A percentile compares a stretch with the other conserved stretches of the same genome.
These are phyloP conservation scores for Chytriomyces sp. DNA, from an alignment of 192 early-diverging fungal genomes.

Conservation along the genomic window DNA sequence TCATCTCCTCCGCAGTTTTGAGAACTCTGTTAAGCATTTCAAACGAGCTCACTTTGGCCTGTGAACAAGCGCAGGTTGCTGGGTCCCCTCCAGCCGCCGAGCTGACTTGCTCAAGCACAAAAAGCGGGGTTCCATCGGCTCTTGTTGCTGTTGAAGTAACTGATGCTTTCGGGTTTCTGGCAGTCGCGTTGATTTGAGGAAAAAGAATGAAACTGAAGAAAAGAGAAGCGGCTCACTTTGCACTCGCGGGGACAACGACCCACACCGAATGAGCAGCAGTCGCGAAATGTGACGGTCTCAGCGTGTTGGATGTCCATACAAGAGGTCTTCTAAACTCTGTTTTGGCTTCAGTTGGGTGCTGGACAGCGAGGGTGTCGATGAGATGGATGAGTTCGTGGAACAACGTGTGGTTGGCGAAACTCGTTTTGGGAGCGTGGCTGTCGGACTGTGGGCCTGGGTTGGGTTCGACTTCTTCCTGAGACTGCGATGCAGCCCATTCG, in stretches of 20 bases:
- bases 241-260: conserved; percentile 7
- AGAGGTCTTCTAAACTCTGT: conserved; percentile 58
- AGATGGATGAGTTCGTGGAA: conserved; percentile 55
- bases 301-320: conserved; percentile 41
- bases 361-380: conserved; percentile 51
- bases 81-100: conserved; percentile 17
- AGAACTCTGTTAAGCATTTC: conserved; percentile 51
- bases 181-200: neutral
- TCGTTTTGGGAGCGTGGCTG: neutral
- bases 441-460: neutral
- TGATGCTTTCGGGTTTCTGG: conserved; percentile 40
- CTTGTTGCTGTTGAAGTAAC: conserved; percentile 42
- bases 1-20: conserved; percentile 52
- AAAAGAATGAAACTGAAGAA: neutral
- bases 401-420: conserved; percentile 3
- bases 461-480: neutral
- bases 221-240: conserved; percentile 40
- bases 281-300: conserved; percentile 45
- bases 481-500: conserved; percentile 25
- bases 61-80: conserved; percentile 20
- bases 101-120: conserved; percentile 43
- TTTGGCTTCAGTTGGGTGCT: conserved; percentile 50
- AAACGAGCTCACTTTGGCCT: conserved; percentile 47
- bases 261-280: conserved; percentile 12
- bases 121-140: conserved; percentile 55